A percentile compares a stretch with the other conserved stretches of the same genome.
These are phyloP conservation scores for Pichia ethanolica DNA, from an alignment of 805 yeast species.

Conservation along the genomic window DNA sequence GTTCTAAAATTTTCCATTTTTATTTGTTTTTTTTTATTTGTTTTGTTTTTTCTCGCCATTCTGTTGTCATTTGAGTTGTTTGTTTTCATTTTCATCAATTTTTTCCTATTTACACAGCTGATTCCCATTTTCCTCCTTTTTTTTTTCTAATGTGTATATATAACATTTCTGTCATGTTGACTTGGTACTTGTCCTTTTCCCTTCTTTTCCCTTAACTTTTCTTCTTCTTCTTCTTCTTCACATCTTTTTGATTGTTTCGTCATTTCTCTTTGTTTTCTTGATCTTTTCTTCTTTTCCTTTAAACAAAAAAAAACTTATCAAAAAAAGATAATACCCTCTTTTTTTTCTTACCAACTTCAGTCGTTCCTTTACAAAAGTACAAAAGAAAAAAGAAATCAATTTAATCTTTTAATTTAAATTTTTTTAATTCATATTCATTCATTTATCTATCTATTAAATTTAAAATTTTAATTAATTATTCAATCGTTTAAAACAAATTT, in stretches of 20 bases:
- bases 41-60: too few species aligned
- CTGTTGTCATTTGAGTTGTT: too few species aligned
- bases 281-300: neutral
- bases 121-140: too few species aligned
- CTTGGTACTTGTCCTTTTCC: constrained; percentile 10
- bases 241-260: neutral
- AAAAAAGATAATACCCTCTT: too few species aligned
- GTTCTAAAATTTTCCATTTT: too few species aligned
- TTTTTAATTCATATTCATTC: constrained; percentile 8
- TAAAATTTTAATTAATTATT: neutral
- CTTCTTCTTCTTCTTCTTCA: neutral
- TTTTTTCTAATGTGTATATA: too few species aligned
- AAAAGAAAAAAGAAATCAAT: too few species aligned
- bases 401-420: neutral
- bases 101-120: too few species aligned
- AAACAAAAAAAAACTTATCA: neutral
- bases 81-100: too few species aligned
- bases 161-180: too few species aligned
- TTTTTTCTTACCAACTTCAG: constrained; percentile 14
- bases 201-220: constrained; percentile 3
- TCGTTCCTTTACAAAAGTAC: constrained; percentile 12
- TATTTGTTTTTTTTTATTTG: too few species aligned
- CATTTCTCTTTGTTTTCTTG: neutral
- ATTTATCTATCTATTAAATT: neutral
- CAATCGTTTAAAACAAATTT: constrained; percentile 6